These are phyloP conservation scores for Solanum bulbocastanum DNA, from an alignment of 257 asterid genomes.

Conservation along the genomic window DNA sequence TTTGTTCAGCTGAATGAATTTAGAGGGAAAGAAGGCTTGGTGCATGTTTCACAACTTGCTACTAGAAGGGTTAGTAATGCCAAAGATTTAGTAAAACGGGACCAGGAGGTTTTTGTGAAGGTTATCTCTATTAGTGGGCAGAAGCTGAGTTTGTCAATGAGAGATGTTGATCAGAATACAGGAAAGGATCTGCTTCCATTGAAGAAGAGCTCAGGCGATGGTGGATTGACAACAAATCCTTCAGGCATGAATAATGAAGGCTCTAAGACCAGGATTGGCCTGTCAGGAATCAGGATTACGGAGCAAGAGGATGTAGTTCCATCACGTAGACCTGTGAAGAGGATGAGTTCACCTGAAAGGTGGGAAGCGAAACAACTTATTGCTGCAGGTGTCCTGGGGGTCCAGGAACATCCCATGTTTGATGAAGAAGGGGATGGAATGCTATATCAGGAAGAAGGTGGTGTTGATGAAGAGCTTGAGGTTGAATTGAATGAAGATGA, in stretches of 20 bases:
- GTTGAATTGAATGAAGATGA: conserved; percentile 87
- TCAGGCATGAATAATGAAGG: conserved; percentile 30
- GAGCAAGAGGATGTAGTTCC: conserved; percentile 60
- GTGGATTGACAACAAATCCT: conserved; percentile 41
- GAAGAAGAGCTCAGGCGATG: conserved; percentile 53
- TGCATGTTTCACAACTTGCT: conserved; percentile 82
- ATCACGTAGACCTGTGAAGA: conserved; percentile 72
- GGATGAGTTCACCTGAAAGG: conserved; percentile 91
- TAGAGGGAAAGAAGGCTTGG: conserved; percentile 81
- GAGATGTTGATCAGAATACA: conserved; percentile 89
- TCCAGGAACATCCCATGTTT: conserved; percentile 67
- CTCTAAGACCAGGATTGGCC: conserved; percentile 65
- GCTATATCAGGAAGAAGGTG: conserved; percentile 86
- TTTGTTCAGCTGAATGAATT: conserved; percentile 72
- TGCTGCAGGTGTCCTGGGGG: conserved; percentile 77
- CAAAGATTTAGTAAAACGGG: conserved; percentile 83
- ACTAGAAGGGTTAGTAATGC: conserved; percentile 75
- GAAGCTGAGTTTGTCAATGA: conserved; percentile 79
- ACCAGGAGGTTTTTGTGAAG: conserved; percentile 82
- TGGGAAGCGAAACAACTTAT: conserved; percentile 94
- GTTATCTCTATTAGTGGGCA: conserved; percentile 72
- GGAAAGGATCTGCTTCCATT: conserved; percentile 79
- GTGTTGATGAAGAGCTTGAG: conserved; percentile 90
- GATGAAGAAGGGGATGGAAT: conserved; percentile 78
- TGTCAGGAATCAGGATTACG: conserved; percentile 57